Evolutionary conservation across 768 basidiomycete species (phyloP).

Genomic region (Hemileccinum rubropunctum): DNA sequence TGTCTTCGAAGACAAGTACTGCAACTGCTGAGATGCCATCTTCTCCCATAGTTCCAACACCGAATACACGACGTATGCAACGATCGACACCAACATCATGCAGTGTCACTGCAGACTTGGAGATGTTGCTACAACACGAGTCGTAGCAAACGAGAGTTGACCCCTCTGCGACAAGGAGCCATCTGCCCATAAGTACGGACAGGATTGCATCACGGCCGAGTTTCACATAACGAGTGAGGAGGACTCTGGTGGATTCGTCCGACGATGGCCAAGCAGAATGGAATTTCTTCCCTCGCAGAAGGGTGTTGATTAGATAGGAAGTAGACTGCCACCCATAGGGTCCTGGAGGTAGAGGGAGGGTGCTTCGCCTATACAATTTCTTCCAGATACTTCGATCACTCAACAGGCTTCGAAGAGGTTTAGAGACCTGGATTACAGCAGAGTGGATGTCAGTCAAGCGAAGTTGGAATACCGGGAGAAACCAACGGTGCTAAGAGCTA

Average conservation of each 20-base stretch:
- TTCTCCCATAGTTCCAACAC: background rate
- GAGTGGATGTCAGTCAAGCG: background rate
- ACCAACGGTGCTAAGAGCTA: slow-evolving; percentile 6
- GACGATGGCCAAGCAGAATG: slow-evolving; percentile 6
- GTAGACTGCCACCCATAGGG: slow-evolving; percentile 13
- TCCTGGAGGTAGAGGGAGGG: slow-evolving; percentile 1
- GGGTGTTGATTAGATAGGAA: slow-evolving; percentile 1
- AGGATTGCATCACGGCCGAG: background rate
- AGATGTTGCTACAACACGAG: background rate
- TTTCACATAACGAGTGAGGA: background rate
- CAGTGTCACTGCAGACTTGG: background rate
- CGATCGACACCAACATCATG: background rate
- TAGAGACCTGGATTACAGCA: slow-evolving; percentile 10
- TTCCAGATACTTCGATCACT: slow-evolving; percentile 6
- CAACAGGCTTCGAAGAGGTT: background rate
- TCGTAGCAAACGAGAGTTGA: slow-evolving; percentile 11
- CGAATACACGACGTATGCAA: slow-evolving; percentile 1
- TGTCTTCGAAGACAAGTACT: slow-evolving; percentile 5
- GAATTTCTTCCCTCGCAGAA: slow-evolving; percentile 3
- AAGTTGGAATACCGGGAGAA: background rate
- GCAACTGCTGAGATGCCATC: slow-evolving; percentile 4
- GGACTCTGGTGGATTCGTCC: background rate
- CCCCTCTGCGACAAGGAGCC: slow-evolving; percentile 8
- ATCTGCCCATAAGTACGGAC: slow-evolving; percentile 8
- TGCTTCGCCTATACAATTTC: background rate